These are phyloP conservation scores for Venturia nashicola DNA, from an alignment of 2,329 filamentous ascomycete species.

Conservation along the genomic window DNA sequence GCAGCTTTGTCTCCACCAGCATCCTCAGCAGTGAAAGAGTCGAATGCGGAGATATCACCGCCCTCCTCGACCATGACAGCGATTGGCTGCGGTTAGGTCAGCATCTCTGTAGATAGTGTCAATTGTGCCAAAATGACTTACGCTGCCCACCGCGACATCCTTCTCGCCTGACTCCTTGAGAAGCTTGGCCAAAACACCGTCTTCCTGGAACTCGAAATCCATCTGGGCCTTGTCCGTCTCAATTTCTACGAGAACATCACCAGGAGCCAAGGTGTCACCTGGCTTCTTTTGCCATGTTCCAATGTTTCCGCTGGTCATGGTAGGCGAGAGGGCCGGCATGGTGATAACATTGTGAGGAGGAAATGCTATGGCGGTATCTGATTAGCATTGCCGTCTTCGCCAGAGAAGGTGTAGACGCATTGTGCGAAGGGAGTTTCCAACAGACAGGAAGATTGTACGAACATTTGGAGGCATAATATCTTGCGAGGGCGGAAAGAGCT, in stretches of 20 bases:
- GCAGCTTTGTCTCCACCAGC: constrained; percentile 71
- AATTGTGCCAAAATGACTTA: constrained; percentile 40
- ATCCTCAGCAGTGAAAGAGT: constrained; percentile 76
- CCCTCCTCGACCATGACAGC: constrained; percentile 90
- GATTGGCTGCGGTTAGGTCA: constrained; percentile 57
- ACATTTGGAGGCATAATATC: constrained; percentile 61
- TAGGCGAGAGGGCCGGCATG: constrained; percentile 97
- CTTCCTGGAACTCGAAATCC: constrained; percentile 99
- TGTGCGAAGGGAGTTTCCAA: neutral
- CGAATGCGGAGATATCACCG: constrained; percentile 75
- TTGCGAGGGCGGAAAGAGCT: constrained; percentile 46
- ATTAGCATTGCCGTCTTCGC: constrained; percentile 16
- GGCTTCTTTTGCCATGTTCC: constrained; percentile 96
- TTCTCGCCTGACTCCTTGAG: constrained; percentile 88
- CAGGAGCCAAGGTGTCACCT: constrained; percentile 75
- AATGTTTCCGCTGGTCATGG: constrained; percentile 95
- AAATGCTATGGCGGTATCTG: constrained; percentile 52
- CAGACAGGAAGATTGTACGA: constrained; percentile 18
- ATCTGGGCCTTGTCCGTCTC: constrained; percentile 99
- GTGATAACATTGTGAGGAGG: constrained; percentile 89
- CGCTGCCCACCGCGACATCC: constrained; percentile 86
- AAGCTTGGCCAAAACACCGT: constrained; percentile 89
- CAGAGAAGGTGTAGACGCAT: neutral
- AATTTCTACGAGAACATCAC: constrained; percentile 94
- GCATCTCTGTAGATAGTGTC: constrained; percentile 6